A percentile compares a stretch with the other conserved stretches of the same genome.
These are phyloP conservation scores for Dovyalis caffra DNA, from an alignment of 345 rosid genomes.

Conservation along the genomic window DNA sequence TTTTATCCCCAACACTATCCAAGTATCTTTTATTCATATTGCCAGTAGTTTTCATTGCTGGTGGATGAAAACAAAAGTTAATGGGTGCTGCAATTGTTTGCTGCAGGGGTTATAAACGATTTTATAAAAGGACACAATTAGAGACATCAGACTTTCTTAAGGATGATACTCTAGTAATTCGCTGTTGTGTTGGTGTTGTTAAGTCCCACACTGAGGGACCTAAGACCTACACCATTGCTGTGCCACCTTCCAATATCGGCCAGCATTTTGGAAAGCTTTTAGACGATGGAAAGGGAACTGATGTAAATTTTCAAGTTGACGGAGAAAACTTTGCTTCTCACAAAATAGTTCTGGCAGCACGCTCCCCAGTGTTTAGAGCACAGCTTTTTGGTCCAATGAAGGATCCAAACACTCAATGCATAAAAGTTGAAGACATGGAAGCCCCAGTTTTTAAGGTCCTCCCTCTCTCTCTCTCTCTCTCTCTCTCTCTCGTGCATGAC, in stretches of 20 bases:
- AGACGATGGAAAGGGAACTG: constrained; percentile 27
- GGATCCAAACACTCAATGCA: constrained; percentile 28
- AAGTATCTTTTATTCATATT: background rate
- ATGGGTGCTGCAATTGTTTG: background rate
- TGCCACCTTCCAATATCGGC: constrained; percentile 33
- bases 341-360: constrained; percentile 33
- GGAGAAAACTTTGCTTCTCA: constrained; percentile 32
- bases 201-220: constrained; percentile 34
- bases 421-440: constrained; percentile 35
- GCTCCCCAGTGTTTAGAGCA: constrained; percentile 34
- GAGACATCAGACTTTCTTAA: constrained; percentile 26
- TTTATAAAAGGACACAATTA: constrained; percentile 20
- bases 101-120: constrained; percentile 28
- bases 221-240: constrained; percentile 20
- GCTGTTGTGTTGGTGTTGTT: constrained; percentile 30
- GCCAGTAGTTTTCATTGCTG: background rate
- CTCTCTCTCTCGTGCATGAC: background rate
- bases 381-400: constrained; percentile 41
- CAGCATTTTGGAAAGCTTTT: constrained; percentile 32
- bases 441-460: constrained; percentile 36
- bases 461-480: background rate
- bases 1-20: background rate
- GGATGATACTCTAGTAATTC: constrained; percentile 16
- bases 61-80: background rate
- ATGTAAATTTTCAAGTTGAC: constrained; percentile 34